phyloP scores from a whole-genome alignment of 345 rosid species.

The Syzygium oleosum region DNA sequence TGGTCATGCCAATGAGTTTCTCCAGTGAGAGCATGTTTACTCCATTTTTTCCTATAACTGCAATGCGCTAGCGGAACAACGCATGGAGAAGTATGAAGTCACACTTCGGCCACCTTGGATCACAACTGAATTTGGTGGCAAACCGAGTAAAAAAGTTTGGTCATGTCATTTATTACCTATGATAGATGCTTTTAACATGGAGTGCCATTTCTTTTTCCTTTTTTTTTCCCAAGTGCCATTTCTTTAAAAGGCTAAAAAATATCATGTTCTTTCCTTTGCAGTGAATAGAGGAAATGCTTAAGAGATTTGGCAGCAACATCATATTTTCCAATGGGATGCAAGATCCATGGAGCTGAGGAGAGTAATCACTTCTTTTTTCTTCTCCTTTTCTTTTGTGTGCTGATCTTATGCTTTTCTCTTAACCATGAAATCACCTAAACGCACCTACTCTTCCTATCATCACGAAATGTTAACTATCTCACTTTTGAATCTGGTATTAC shows the following conservation, averaged over 20 bases:
- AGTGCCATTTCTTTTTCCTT: neutral
- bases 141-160: conserved; percentile 17
- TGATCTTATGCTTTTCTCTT: neutral
- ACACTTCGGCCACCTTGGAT: conserved; percentile 67
- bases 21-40: conserved; percentile 56
- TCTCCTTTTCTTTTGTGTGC: neutral
- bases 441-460: too few relatives aligned
- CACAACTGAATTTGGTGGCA: conserved; percentile 63
- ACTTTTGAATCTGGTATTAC: too few relatives aligned
- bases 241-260: too few relatives aligned
- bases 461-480: too few relatives aligned
- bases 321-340: too few relatives aligned
- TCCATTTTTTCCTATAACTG: conserved; percentile 26
- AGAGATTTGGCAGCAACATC: conserved; percentile 16
- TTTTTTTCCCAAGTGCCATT: too few relatives aligned
- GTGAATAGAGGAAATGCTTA: conserved; percentile 42
- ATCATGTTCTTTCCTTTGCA: neutral
- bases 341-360: conserved; percentile 21
- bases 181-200: neutral
- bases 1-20: conserved; percentile 70
- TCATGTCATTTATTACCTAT: neutral
- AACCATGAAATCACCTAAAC: neutral
- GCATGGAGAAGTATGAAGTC: conserved; percentile 34
- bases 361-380: conserved; percentile 18
- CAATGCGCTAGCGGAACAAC: conserved; percentile 16